phyloP scores from a whole-genome alignment of 2,329 filamentous ascomycete species.

The Beauveria bassiana region DNA sequence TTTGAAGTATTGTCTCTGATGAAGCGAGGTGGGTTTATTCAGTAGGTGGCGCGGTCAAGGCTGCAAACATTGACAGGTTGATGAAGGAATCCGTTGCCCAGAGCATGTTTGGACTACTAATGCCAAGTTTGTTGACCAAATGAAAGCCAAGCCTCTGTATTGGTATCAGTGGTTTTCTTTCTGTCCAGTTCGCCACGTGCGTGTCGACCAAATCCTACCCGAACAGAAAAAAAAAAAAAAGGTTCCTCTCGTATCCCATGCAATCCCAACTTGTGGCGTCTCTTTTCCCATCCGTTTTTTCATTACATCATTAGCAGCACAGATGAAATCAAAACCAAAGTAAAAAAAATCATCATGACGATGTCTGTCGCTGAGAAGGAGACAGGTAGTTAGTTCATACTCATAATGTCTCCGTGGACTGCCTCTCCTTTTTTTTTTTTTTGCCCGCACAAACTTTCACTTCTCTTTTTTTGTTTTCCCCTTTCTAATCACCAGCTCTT shows the following conservation, averaged over 20 bases:
- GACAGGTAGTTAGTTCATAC: not conserved
- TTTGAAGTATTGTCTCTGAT: not conserved
- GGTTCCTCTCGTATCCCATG: not conserved
- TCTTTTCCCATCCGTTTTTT: not conserved
- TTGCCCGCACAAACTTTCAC: not conserved
- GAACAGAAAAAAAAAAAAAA: not conserved
- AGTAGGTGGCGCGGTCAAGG: not conserved
- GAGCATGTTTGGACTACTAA: not conserved
- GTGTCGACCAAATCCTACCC: not conserved
- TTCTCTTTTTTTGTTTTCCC: not conserved
- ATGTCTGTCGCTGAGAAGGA: slow-evolving; percentile 1
- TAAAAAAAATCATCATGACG: not conserved
- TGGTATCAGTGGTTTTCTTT: not conserved
- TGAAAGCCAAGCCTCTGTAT: not conserved
- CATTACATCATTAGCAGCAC: slow-evolving; percentile 4
- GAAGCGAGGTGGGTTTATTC: not conserved
- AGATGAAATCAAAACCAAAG: not conserved
- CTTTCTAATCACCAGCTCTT: no score
- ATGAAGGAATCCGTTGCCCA: no score
- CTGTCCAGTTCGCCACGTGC: not conserved
- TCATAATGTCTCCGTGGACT: not conserved
- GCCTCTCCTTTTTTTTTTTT: not conserved
- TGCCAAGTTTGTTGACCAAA: not conserved
- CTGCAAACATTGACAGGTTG: not conserved
- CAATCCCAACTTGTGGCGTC: not conserved